A percentile compares a stretch with the other conserved stretches of the same genome.
phyloP scores from a whole-genome alignment of 257 asterid genomes.

The Gardenia jasminoides region DNA sequence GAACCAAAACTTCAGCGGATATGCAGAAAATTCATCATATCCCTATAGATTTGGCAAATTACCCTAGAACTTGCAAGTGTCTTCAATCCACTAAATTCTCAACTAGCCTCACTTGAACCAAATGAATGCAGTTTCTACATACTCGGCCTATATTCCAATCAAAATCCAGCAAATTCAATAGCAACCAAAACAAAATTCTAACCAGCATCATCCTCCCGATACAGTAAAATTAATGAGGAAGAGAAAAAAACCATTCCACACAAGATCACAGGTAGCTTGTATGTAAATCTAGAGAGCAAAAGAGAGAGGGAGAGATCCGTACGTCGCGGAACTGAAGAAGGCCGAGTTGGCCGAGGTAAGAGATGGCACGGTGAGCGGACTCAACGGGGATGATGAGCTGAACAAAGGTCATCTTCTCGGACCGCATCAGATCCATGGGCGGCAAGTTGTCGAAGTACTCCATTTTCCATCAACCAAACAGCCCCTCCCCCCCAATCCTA shows the following conservation, averaged over 20 bases:
- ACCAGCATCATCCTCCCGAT: neutral
- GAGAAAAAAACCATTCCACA: neutral
- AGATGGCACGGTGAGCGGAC: conserved; percentile 90
- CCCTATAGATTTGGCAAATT: neutral
- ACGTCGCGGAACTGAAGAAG: conserved; percentile 96
- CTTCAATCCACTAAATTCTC: neutral
- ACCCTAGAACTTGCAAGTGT: neutral
- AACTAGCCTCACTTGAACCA: neutral
- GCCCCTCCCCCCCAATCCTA: neutral
- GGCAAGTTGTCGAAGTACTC: conserved; percentile 71
- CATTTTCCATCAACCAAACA: conserved; percentile 56
- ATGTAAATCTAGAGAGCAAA: neutral
- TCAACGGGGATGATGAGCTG: conserved; percentile 95
- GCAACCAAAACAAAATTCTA: neutral
- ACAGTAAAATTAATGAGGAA: neutral
- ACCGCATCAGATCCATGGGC: conserved; percentile 97
- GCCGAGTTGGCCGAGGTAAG: conserved; percentile 93
- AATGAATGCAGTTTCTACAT: neutral
- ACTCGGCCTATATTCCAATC: neutral
- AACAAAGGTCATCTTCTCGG: conserved; percentile 90
- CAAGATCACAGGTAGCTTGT: neutral
- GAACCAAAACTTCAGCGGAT: neutral
- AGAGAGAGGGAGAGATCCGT: conserved; percentile 17
- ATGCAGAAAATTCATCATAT: neutral
- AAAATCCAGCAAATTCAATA: neutral